Evolutionary conservation across 768 basidiomycete species (phyloP), one percentile per base, ranked within the genome.

Genomic region (Strobilomyces confusus): DNA sequence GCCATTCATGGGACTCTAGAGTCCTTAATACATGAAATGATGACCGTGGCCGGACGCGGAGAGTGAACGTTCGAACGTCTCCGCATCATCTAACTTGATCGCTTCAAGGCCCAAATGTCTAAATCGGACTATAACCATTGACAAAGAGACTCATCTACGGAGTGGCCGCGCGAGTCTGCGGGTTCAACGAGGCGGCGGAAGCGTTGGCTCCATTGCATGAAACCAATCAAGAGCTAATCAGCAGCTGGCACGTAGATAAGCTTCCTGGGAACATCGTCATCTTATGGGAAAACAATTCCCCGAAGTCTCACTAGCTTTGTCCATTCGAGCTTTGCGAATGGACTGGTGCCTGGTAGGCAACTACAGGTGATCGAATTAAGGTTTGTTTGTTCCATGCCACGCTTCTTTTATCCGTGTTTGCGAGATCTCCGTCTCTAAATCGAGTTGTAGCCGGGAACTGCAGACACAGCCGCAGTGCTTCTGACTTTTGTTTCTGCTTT

Each of bases 321-420:
- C 29, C 29, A 29, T 29, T 9, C 29, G 57, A 50, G 32, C 38
- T 19, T 44, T 37, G 30, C n/a, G n/a, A n/a, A n/a, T 20, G 50
- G 45, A 29, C 64, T 29, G 48, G 66, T 69, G 52, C 64, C 69
- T 70, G 58, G 33, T n/a, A n/a, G n/a, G 46, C 49, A 56, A 38
- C 9, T 38, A 45, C n/a, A 46, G 45, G 49, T 55, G 55, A 48
- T 51, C 41, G 47, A 64, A 59, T 58, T 49, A 69, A 67, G 62
- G 64, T 70, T 70, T 51, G 58, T 29, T 8, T 29, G 29, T 69
- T 60, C 59, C 64, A 69, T 67, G 64, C 56, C 64, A 52, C 19
- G 61, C 57, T 61, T 67, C 55, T 65, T 63, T 67, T 64, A 55
- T 61, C 63, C 62, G 55, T 34, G 48, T 59, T 58, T 40, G 58